Conservation (phyloP, 75 land plant genomes). For the Cryptomeria japonica region DNA sequence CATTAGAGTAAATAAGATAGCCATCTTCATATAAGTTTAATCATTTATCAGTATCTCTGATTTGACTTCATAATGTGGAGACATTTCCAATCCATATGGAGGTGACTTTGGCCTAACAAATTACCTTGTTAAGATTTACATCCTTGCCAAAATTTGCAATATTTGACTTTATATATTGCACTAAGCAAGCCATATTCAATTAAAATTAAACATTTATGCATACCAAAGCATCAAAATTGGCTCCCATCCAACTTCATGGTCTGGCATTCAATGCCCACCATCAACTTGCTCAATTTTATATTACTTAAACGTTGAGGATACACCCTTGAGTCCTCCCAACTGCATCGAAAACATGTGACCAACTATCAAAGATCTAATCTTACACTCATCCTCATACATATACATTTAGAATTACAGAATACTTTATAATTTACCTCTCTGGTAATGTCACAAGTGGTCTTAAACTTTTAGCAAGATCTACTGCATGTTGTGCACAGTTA, state of each 20-base stretch:
- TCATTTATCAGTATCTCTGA: no score
- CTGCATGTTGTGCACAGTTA: constrained; percentile 18
- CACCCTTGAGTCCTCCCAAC: constrained; percentile 9
- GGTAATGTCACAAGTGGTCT: constrained; percentile 29
- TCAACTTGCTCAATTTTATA: constrained; percentile 28
- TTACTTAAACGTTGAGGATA: constrained; percentile 29
- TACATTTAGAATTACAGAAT: background rate
- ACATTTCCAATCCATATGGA: no score
- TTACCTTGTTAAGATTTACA: no score
- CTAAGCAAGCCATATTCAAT: no score
- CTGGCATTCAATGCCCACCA: background rate
- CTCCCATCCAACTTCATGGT: background rate
- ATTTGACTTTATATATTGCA: no score
- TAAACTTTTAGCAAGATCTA: constrained; percentile 33
- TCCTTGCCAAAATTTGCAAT: no score
- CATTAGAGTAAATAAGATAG: no score
- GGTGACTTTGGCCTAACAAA: no score
- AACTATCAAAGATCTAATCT: background rate
- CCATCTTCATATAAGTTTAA: no score
- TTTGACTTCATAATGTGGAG: no score
- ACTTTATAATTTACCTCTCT: constrained; percentile 11
- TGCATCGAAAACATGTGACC: background rate
- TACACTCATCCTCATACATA: background rate
- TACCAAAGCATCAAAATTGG: background rate
- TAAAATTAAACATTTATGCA: no score